A percentile compares a stretch with the other conserved stretches of the same genome.
Conservation (phyloP, 2,329 filamentous ascomycete species). For the Domatiomyces globalis region DNA sequence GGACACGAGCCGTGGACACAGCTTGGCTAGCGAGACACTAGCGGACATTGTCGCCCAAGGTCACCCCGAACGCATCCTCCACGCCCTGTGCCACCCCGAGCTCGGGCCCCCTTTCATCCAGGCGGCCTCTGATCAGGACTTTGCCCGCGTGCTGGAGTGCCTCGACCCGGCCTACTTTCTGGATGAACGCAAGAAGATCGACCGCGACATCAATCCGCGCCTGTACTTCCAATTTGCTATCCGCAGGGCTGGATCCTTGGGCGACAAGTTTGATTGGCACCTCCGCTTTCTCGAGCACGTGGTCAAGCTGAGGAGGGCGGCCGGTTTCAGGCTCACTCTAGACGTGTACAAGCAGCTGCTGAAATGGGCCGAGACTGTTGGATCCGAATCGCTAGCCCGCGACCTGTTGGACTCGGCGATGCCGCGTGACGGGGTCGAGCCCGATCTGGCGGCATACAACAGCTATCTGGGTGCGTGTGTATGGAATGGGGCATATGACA, state of each 20-base stretch:
- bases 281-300: slow-evolving; percentile 26
- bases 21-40: slow-evolving; percentile 16
- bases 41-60: slow-evolving; percentile 19
- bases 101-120: slow-evolving; percentile 17
- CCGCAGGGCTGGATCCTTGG: slow-evolving; percentile 28
- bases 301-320: slow-evolving; percentile 24
- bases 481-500: slow-evolving; percentile 31
- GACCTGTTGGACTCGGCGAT: slow-evolving; percentile 34
- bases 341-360: slow-evolving; percentile 40
- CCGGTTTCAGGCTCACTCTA: slow-evolving; percentile 27
- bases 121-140: slow-evolving; percentile 10
- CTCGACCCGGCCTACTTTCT: slow-evolving; percentile 46
- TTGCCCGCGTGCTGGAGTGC: slow-evolving; percentile 37
- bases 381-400: slow-evolving; percentile 30
- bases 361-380: slow-evolving; percentile 36
- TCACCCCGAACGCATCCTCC: slow-evolving; percentile 29
- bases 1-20: neutral
- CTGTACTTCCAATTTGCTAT: slow-evolving; percentile 20
- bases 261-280: slow-evolving; percentile 28
- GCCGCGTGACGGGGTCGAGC: slow-evolving; percentile 24
- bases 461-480: slow-evolving; percentile 37
- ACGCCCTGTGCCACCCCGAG: slow-evolving; percentile 23
- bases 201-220: slow-evolving; percentile 37
- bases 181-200: slow-evolving; percentile 32
- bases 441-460: slow-evolving; percentile 41